Conservation (phyloP, 371 early-diverging fungal genomes). For the Lichtheimia corymbifera region DNA sequence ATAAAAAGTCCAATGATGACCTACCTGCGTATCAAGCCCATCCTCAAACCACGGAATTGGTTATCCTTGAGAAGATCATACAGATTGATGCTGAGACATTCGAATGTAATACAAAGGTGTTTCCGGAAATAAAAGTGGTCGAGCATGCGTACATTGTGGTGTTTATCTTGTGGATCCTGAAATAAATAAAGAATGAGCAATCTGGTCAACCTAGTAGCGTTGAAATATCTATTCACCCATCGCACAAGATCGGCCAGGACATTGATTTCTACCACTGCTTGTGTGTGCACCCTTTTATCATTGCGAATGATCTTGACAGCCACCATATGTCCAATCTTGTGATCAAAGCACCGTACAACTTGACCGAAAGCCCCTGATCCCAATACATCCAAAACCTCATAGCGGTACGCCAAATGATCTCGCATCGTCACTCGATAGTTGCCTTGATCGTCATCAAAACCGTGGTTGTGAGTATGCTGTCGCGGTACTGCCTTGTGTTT, state of each 20-base stretch:
- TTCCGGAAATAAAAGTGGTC: conserved; percentile 92
- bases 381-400: conserved; percentile 76
- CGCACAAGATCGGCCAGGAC: conserved; percentile 66
- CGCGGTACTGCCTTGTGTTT: conserved; percentile 53
- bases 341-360: conserved; percentile 83
- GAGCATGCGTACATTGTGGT: conserved; percentile 83
- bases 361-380: conserved; percentile 95
- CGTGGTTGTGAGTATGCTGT: conserved; percentile 56
- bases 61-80: conserved; percentile 96
- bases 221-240: conserved; percentile 22
- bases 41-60: conserved; percentile 87
- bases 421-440: conserved; percentile 74
- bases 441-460: conserved; percentile 86
- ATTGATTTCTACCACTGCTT: conserved; percentile 86
- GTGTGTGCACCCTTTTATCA: conserved; percentile 84
- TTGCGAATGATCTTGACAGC: conserved; percentile 92
- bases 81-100: conserved; percentile 93
- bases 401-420: conserved; percentile 83
- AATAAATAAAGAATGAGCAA: not conserved
- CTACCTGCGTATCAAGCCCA: conserved; percentile 72
- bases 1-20: not conserved
- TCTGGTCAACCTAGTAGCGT: not conserved
- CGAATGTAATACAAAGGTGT: conserved; percentile 96
- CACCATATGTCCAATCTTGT: conserved; percentile 69
- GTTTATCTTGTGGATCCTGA: conserved; percentile 80